Evolutionary conservation across 805 yeast genomes (phyloP).

Genomic region (Suhomyces sp.): DNA sequence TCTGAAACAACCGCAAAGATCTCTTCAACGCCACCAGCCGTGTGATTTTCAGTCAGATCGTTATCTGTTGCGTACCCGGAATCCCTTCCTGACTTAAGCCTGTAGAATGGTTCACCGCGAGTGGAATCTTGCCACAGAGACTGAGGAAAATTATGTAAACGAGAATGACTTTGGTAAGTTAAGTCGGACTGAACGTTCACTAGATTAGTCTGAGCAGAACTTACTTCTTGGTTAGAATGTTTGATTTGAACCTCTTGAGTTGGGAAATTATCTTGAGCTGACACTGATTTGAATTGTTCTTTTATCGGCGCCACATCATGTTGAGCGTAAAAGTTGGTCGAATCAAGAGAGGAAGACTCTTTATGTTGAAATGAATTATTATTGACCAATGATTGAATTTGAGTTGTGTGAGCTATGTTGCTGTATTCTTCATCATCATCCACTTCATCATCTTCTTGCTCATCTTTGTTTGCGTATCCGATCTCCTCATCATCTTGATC

Average conservation of each 20-base stretch:
- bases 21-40: background rate
- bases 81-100: background rate
- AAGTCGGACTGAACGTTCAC: too few relatives aligned
- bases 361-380: background rate
- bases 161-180: background rate
- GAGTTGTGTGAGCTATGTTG: too few relatives aligned
- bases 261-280: too few relatives aligned
- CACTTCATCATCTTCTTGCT: slow-evolving; percentile 2
- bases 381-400: too few relatives aligned
- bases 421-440: background rate
- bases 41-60: slow-evolving; percentile 16
- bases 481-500: slow-evolving; percentile 5
- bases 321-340: too few relatives aligned
- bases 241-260: too few relatives aligned
- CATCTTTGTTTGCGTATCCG: slow-evolving; percentile 3
- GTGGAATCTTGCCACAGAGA: background rate
- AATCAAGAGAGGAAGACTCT: too few relatives aligned
- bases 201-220: too few relatives aligned
- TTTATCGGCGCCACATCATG: too few relatives aligned
- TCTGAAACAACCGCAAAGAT: slow-evolving; percentile 12
- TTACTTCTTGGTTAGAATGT: too few relatives aligned
- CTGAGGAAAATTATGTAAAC: background rate
- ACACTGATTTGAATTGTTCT: too few relatives aligned
- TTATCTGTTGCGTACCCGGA: slow-evolving; percentile 13
- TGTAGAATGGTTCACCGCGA: background rate